Percentiles rank a stretch among this genome's conserved stretches.
Evolutionary conservation across 768 basidiomycete species (phyloP).

Genomic region (Lentinus tigrinus): DNA sequence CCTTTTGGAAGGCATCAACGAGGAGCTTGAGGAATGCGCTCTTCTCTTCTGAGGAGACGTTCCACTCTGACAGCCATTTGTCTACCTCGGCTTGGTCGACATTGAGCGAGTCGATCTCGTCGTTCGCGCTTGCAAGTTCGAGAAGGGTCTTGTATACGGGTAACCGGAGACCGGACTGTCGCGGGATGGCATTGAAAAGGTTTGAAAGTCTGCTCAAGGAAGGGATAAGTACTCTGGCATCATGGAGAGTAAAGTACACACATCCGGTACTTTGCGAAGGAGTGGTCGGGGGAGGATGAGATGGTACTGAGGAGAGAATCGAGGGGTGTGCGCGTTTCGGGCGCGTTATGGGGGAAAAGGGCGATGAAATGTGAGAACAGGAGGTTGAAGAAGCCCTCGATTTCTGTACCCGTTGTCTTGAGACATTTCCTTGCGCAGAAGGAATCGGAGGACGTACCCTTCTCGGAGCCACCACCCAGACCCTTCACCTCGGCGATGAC

Average conservation of each 20-base stretch:
- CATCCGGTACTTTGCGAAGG: constrained; percentile 76
- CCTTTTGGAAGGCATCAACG: constrained; percentile 55
- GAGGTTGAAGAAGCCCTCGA: constrained; percentile 87
- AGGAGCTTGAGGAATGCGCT: constrained; percentile 64
- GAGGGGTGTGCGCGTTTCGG: constrained; percentile 54
- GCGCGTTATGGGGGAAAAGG: constrained; percentile 52
- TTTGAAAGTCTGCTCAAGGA: constrained; percentile 62
- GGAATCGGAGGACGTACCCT: constrained; percentile 47
- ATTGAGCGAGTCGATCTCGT: constrained; percentile 61
- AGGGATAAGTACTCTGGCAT: not conserved
- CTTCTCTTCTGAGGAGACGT: constrained; percentile 59
- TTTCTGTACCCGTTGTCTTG: constrained; percentile 43
- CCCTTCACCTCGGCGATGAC: constrained; percentile 62
- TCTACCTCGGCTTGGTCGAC: constrained; percentile 63
- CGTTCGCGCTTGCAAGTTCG: constrained; percentile 54
- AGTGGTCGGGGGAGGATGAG: constrained; percentile 50
- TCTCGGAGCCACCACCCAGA: constrained; percentile 75
- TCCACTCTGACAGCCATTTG: constrained; percentile 79
- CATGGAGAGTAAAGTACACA: constrained; percentile 34
- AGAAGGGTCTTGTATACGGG: constrained; percentile 64
- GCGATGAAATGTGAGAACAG: constrained; percentile 70
- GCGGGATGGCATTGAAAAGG: constrained; percentile 75
- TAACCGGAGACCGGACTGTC: constrained; percentile 61
- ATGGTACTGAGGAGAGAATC: constrained; percentile 52
- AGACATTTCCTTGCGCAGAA: not conserved